Evolutionary conservation across 2,329 filamentous ascomycete species (phyloP).

Genomic region (Arthrobotrys sinensis): DNA sequence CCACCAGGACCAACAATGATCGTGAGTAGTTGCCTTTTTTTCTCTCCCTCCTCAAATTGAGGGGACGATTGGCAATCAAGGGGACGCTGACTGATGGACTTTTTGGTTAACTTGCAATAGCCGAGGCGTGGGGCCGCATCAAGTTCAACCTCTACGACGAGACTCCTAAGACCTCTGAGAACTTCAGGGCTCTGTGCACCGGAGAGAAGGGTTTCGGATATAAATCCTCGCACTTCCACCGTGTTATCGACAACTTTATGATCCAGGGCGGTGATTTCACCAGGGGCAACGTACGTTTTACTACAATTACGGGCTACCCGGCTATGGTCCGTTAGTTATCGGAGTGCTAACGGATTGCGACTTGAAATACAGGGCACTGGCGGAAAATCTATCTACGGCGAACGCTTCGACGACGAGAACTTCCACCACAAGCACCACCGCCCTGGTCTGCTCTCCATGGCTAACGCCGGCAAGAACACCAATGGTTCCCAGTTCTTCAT

Average conservation of each 20-base stretch:
- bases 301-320: too few species aligned
- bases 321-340: too few species aligned
- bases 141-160: slow-evolving; percentile 90
- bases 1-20: slow-evolving; percentile 20
- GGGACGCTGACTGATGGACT: background rate
- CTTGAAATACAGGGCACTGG: slow-evolving; percentile 79
- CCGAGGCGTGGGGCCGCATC: slow-evolving; percentile 76
- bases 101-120: slow-evolving; percentile 5
- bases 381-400: slow-evolving; percentile 94
- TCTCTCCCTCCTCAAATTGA: background rate
- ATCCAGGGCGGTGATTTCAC: slow-evolving; percentile 97
- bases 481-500: slow-evolving; percentile 83
- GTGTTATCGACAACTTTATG: slow-evolving; percentile 94
- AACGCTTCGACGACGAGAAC: slow-evolving; percentile 96
- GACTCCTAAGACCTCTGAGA: slow-evolving; percentile 85
- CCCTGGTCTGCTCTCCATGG: slow-evolving; percentile 91
- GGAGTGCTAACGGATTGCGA: background rate
- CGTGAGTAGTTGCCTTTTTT: background rate
- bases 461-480: slow-evolving; percentile 95
- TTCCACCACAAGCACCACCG: slow-evolving; percentile 81
- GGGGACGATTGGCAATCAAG: background rate
- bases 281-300: slow-evolving; percentile 82
- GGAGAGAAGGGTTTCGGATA: slow-evolving; percentile 87
- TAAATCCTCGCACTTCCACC: slow-evolving; percentile 87
- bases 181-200: slow-evolving; percentile 89